phyloP scores from a whole-genome alignment of 1,139 yeast species.

The Debaryomycetaceae sp. region DNA sequence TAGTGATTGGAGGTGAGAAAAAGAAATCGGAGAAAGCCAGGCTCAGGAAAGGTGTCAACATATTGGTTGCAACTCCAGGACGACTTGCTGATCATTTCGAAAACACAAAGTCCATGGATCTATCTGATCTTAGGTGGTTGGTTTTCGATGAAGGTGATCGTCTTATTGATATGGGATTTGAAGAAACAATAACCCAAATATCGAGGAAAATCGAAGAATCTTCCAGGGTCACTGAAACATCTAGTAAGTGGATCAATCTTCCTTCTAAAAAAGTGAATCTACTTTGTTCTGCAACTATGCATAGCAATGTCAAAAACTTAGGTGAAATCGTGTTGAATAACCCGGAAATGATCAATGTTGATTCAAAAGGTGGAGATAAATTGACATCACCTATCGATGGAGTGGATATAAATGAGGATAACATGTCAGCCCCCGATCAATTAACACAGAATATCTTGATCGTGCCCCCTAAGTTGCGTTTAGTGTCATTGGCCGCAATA shows the following conservation, averaged over 20 bases:
- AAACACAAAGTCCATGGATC: slow-evolving; percentile 68
- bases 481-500: slow-evolving; percentile 72
- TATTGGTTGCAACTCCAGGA: slow-evolving; percentile 90
- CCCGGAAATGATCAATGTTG: slow-evolving; percentile 62
- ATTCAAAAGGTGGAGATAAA: slow-evolving; percentile 18
- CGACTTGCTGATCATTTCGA: slow-evolving; percentile 89
- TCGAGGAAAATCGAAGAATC: slow-evolving; percentile 52
- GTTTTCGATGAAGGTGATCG: slow-evolving; percentile 95
- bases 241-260: slow-evolving; percentile 45
- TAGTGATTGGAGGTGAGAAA: slow-evolving; percentile 93
- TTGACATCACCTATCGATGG: slow-evolving; percentile 41
- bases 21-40: slow-evolving; percentile 91
- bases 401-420: slow-evolving; percentile 7
- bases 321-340: slow-evolving; percentile 72
- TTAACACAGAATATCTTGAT: slow-evolving; percentile 71
- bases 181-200: slow-evolving; percentile 82
- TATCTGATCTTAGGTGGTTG: slow-evolving; percentile 74
- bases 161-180: slow-evolving; percentile 91
- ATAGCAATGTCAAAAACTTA: slow-evolving; percentile 71
- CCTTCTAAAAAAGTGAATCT: slow-evolving; percentile 74
- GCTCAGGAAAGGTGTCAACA: slow-evolving; percentile 82
- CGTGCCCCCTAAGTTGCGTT: slow-evolving; percentile 87
- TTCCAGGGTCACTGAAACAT: slow-evolving; percentile 39
- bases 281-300: slow-evolving; percentile 92
- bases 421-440: slow-evolving; percentile 79